phyloP scores from a whole-genome alignment of 2,329 filamentous ascomycete genomes.

The Aspergillus fumigatiaffinis region DNA sequence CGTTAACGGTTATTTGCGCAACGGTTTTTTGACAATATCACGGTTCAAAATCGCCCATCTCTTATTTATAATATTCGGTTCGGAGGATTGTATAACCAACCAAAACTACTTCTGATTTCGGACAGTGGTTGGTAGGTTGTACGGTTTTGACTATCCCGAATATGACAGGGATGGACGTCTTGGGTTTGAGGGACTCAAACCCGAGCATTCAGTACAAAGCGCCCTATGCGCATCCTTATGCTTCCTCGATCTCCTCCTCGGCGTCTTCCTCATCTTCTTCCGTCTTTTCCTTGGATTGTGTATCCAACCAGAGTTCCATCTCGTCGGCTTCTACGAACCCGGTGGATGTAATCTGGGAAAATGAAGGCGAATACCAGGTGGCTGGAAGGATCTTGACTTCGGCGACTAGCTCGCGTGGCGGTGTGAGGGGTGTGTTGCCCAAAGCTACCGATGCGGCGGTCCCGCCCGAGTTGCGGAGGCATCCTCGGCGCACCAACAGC shows the following conservation, averaged over 20 bases:
- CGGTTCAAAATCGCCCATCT: constrained; percentile 18
- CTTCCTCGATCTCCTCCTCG: constrained; percentile 67
- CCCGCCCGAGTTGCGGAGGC: constrained; percentile 40
- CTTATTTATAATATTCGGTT: constrained; percentile 11
- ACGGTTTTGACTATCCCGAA: constrained; percentile 28
- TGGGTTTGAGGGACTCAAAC: constrained; percentile 40
- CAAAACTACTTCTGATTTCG: constrained; percentile 13
- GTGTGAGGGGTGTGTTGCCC: constrained; percentile 23
- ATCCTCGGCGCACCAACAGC: constrained; percentile 52
- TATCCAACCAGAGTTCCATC: constrained; percentile 65
- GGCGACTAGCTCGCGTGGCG: constrained; percentile 23
- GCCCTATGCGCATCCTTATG: constrained; percentile 55
- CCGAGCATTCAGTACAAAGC: constrained; percentile 34
- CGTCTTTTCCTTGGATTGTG: constrained; percentile 66
- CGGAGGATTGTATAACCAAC: constrained; percentile 10
- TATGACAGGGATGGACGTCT: constrained; percentile 44
- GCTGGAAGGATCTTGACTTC: constrained; percentile 22
- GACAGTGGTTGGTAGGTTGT: constrained; percentile 13
- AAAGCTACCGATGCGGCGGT: constrained; percentile 33
- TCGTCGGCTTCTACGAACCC: constrained; percentile 63
- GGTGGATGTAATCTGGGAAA: constrained; percentile 50
- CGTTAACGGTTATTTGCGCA: constrained; percentile 30
- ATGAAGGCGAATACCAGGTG: constrained; percentile 29
- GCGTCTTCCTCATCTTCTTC: constrained; percentile 73
- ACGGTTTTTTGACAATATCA: constrained; percentile 25